Base-by-base conservation (phyloP, 768 basidiomycete genomes). In the Amanita pallidorosea region DNA sequence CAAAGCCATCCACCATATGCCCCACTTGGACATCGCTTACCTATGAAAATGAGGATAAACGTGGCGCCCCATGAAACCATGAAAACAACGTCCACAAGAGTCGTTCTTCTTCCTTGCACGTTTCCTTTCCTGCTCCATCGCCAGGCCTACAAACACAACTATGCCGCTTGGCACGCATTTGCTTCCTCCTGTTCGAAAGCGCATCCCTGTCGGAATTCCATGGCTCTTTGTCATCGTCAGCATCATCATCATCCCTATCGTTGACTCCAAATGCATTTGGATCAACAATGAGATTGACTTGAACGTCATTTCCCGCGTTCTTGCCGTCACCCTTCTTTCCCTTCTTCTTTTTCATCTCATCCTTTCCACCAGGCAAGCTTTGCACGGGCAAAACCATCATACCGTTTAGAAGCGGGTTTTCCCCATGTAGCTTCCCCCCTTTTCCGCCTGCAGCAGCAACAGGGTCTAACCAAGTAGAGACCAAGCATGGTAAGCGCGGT, bases 351-450 rank as follows among this genome's bases (percentile, higher is more conserved):
- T 69, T 65, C 52, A 69, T 69, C 44, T 65, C 63, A 46, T 72
- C 71, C 53, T 69, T 69, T 8, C 68, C 70, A 1, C 71, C 71
- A 0, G 69, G 70, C 9, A 79, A 64, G 11, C 74, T 72, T 35
- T 79, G 74, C 2, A 85, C 75, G 38, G 83, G 82, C 36, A 86
- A 72, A 5, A 83, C 80, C 68, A 80, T 76, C 68, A 79, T 73
- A 33, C 76, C 77, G 23, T 64, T 65, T 1, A 65, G 58, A 15
- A 69, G 41, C 7, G 63, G 59, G 37, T 62, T 61, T 4, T 58
- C 51, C 2, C 54, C 48, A 9, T 41, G 41, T 17, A 56, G 54
- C 23, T 60, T 45, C 50, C 13, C 18, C 35, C 46, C 18, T n/a
- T 33, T 71, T 71, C 20, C 55, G 61, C 5, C 69, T 54, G 46